A percentile compares a stretch with the other conserved stretches of the same genome.
Conservation (phyloP, 495 filamentous ascomycete genomes). For the Penicillium fimorum region DNA sequence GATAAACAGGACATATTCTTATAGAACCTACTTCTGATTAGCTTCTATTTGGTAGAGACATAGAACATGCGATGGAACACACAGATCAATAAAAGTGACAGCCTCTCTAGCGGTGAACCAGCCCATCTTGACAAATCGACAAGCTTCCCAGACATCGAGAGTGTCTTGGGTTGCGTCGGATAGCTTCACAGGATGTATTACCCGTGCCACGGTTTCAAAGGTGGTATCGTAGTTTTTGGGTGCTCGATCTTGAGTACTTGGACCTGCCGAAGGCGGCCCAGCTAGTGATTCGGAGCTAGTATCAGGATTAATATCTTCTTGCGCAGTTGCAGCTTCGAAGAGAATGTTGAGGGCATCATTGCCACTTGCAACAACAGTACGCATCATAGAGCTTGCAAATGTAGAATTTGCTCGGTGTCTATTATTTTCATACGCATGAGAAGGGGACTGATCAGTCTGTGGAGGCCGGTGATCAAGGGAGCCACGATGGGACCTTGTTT, state of each 20-base stretch:
- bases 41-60: slow-evolving; percentile 1
- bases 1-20: slow-evolving; percentile 52
- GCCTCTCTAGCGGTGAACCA: slow-evolving; percentile 55
- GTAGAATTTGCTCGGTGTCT: slow-evolving; percentile 35
- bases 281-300: slow-evolving; percentile 13
- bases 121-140: slow-evolving; percentile 53
- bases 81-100: slow-evolving; percentile 52
- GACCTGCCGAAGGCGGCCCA: slow-evolving; percentile 13
- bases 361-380: slow-evolving; percentile 48
- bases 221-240: slow-evolving; percentile 18
- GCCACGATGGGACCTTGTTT: not conserved
- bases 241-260: slow-evolving; percentile 15
- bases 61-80: slow-evolving; percentile 24
- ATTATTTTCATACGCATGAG: slow-evolving; percentile 18
- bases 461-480: not conserved
- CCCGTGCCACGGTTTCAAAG: slow-evolving; percentile 22
- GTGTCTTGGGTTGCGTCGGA: slow-evolving; percentile 33
- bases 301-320: slow-evolving; percentile 30
- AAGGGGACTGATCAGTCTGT: slow-evolving; percentile 12
- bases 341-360: slow-evolving; percentile 55
- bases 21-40: slow-evolving; percentile 51
- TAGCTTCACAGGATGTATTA: slow-evolving; percentile 31
- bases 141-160: slow-evolving; percentile 48
- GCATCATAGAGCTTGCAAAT: slow-evolving; percentile 48
- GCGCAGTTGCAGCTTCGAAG: slow-evolving; percentile 50